Percentiles rank a stretch among this genome's conserved stretches.
These are phyloP conservation scores for Apophysomyces sp. DNA, from an alignment of 371 early-diverging fungal species.

Conservation along the genomic window DNA sequence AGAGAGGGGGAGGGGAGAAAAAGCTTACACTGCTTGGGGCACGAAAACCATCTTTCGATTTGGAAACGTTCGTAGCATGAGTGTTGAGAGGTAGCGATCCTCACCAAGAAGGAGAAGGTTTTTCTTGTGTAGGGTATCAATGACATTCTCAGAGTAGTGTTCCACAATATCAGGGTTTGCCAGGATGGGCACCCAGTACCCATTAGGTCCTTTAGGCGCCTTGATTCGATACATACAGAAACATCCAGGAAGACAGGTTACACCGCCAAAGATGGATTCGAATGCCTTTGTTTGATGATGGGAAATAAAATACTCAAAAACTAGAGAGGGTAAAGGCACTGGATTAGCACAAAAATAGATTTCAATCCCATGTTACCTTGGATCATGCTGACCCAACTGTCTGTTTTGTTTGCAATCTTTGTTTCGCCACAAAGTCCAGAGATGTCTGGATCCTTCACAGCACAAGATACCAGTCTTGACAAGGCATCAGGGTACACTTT, in stretches of 20 bases:
- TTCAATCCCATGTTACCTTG: slow-evolving; percentile 62
- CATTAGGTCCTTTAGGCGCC: slow-evolving; percentile 72
- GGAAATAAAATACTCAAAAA: slow-evolving; percentile 95
- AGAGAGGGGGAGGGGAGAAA: background rate
- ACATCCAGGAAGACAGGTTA: slow-evolving; percentile 96
- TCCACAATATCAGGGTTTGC: slow-evolving; percentile 93
- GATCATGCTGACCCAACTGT: slow-evolving; percentile 89
- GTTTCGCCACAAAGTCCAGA: slow-evolving; percentile 89
- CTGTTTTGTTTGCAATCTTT: slow-evolving; percentile 83
- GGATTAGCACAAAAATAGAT: background rate
- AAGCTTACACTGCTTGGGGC: slow-evolving; percentile 77
- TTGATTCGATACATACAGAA: slow-evolving; percentile 96
- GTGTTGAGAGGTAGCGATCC: slow-evolving; percentile 97
- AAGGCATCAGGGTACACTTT: slow-evolving; percentile 79
- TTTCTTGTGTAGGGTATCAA: slow-evolving; percentile 98
- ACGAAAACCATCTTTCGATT: slow-evolving; percentile 97
- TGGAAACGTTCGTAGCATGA: slow-evolving; percentile 98
- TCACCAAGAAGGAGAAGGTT: slow-evolving; percentile 98
- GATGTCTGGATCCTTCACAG: slow-evolving; percentile 73
- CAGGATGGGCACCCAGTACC: slow-evolving; percentile 87
- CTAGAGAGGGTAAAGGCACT: too few relatives aligned
- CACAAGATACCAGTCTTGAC: slow-evolving; percentile 67
- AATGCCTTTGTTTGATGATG: slow-evolving; percentile 94
- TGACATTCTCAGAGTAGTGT: slow-evolving; percentile 94
- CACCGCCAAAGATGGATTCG: slow-evolving; percentile 94